phyloP scores from a whole-genome alignment of 2,329 filamentous ascomycete genomes.

The Cercospora brassicicola region DNA sequence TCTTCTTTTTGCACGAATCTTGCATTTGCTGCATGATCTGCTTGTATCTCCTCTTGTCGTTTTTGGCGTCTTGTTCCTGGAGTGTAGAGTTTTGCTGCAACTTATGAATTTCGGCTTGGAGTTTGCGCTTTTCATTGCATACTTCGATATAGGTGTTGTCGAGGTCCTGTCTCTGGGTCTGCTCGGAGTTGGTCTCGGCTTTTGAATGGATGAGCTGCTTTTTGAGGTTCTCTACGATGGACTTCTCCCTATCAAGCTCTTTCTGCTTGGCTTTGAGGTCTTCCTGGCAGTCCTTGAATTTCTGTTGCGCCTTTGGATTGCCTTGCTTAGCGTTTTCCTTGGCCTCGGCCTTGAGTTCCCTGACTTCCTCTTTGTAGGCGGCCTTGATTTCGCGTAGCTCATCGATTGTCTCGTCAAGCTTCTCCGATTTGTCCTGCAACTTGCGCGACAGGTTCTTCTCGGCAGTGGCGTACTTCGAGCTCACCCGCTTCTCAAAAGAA shows the following conservation, averaged over 20 bases:
- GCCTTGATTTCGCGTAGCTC: conserved; percentile 2
- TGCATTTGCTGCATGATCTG: conserved; percentile 8
- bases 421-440: conserved; percentile 9
- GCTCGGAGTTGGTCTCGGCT: background rate
- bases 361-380: conserved; percentile 18
- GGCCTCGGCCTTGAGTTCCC: conserved; percentile 15
- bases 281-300: conserved; percentile 10
- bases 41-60: background rate
- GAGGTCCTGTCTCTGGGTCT: background rate
- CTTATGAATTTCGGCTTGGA: background rate
- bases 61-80: background rate
- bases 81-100: background rate
- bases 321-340: conserved; percentile 16
- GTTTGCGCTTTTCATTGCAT: background rate
- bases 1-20: background rate
- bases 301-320: conserved; percentile 9
- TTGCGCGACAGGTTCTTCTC: conserved; percentile 5
- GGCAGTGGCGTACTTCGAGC: conserved; percentile 11
- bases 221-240: background rate
- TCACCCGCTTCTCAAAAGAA: conserved; percentile 10
- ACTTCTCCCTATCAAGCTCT: conserved; percentile 6
- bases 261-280: conserved; percentile 19
- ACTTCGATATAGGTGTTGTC: background rate
- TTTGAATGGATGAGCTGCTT: background rate
- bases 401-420: background rate